Evolutionary conservation across 2,329 filamentous ascomycete species (phyloP).

Genomic region (Decorospora gaudefroyi): DNA sequence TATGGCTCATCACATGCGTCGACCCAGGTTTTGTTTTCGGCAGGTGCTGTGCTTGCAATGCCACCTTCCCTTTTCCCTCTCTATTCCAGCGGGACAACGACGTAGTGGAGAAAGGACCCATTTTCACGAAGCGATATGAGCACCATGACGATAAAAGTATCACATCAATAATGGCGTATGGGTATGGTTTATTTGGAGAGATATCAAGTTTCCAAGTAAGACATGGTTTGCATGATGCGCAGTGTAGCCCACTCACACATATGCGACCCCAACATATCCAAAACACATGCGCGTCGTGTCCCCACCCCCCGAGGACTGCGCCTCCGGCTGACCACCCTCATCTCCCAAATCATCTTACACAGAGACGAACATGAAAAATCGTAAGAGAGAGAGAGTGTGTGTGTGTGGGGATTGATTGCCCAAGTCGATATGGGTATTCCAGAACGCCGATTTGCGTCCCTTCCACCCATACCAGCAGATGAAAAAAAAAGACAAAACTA

Average conservation of each 20-base stretch:
- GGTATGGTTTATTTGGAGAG: background rate
- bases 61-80: conserved; percentile 3
- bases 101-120: background rate
- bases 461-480: conserved; percentile 19
- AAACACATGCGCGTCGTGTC: conserved; percentile 9
- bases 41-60: background rate
- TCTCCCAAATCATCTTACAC: conserved; percentile 12
- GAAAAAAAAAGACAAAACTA: conserved; percentile 19
- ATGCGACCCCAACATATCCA: conserved; percentile 18
- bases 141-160: background rate
- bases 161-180: background rate
- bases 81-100: background rate
- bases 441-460: conserved; percentile 21
- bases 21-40: background rate
- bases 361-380: conserved; percentile 20
- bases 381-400: conserved; percentile 27
- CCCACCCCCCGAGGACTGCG: conserved; percentile 7
- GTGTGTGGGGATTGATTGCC: conserved; percentile 21
- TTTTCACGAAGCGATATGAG: background rate
- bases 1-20: background rate
- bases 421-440: conserved; percentile 19
- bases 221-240: conserved; percentile 13
- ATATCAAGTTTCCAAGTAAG: conserved; percentile 10
- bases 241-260: conserved; percentile 15
- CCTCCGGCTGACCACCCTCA: conserved; percentile 7